Base-by-base conservation (phyloP, 2,329 filamentous ascomycete species). In the Microcyclosporella mali region DNA sequence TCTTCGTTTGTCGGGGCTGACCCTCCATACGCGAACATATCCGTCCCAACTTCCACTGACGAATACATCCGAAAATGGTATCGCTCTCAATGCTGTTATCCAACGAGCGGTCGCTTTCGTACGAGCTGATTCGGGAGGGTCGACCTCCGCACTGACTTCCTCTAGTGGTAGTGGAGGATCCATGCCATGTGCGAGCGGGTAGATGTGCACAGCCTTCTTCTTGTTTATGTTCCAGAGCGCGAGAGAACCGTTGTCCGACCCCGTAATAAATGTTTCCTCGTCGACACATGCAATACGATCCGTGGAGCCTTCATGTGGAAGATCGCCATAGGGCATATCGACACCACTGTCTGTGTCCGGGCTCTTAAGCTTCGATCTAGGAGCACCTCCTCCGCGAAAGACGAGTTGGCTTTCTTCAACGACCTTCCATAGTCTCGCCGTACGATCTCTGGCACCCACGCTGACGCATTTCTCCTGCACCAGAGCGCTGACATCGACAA, bases 21-120 rank as follows among this genome's bases (percentile, higher is more conserved):
- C 74, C 47, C 77, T 81, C 92, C 92, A 98, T 4, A 83, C 83
- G 37, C 90, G 76, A 45, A 98, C 75, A 64, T 79, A 81, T 2
- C 92, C 92, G 61, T 94, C 92, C 89, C 90, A 98, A 66, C 88
- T 95, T 25, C 90, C 92, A 52, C 82, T 94, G 38, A 98, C 72
- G 43, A 98, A 79, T 38, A 95, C 71, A 59, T 98, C 88, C 4
- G 88, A 90, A 64, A 89, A 95, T 0, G 92, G 90, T 37, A 98
- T 75, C 1, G 87, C 84, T 37, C 82, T 75, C 33, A 98, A 71
- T 4, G 90, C 89, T 1, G 92, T 98, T 63, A 98, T 92, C 76
- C 85, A 94, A 60, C 90, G 77, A 3, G 92, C 86, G 36, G 59
- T 57, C 2, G 60, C 62, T 33, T 68, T 67, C 16, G 70, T 70